Conservation (phyloP, 257 asterid genomes). For the Handroanthus guayacan region DNA sequence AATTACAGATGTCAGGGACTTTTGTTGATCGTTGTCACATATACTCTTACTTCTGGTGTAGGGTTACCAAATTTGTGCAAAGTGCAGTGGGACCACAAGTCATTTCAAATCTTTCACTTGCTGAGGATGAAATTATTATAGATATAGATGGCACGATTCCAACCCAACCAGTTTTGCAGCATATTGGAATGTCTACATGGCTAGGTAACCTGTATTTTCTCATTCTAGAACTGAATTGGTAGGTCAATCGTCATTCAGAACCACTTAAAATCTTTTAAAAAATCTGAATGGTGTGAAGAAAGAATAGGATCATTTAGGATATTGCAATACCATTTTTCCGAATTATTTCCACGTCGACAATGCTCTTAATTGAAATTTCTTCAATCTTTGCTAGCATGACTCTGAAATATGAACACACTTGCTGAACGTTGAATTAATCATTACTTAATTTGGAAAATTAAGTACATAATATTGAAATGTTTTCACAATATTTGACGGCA, state of each 20-base stretch:
- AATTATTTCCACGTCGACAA: constrained; percentile 3
- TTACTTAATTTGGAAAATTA: neutral
- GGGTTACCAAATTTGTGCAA: constrained; percentile 78
- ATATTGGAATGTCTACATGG: constrained; percentile 94
- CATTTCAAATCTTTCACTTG: constrained; percentile 70
- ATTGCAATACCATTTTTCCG: constrained; percentile 8
- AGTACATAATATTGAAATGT: constrained; percentile 20
- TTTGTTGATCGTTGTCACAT: constrained; percentile 31
- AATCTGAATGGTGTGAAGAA: constrained; percentile 21
- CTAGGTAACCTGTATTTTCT: constrained; percentile 66
- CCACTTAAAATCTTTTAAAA: neutral
- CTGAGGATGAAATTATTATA: constrained; percentile 78
- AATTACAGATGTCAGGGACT: constrained; percentile 2
- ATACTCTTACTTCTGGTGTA: constrained; percentile 40
- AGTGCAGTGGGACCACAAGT: constrained; percentile 65
- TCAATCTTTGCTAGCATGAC: constrained; percentile 17
- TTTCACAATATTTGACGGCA: constrained; percentile 19
- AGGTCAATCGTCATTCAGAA: constrained; percentile 27
- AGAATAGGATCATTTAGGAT: constrained; percentile 4
- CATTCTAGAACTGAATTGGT: constrained; percentile 36
- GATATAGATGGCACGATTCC: constrained; percentile 86
- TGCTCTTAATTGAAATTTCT: constrained; percentile 21
- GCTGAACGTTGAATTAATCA: constrained; percentile 9
- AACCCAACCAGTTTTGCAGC: constrained; percentile 89
- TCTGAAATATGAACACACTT: constrained; percentile 5